Percentiles rank a stretch among this genome's conserved stretches.
These are phyloP conservation scores for Krasilnikovozyma curviuscula DNA, from an alignment of 768 basidiomycete species.

Conservation along the genomic window DNA sequence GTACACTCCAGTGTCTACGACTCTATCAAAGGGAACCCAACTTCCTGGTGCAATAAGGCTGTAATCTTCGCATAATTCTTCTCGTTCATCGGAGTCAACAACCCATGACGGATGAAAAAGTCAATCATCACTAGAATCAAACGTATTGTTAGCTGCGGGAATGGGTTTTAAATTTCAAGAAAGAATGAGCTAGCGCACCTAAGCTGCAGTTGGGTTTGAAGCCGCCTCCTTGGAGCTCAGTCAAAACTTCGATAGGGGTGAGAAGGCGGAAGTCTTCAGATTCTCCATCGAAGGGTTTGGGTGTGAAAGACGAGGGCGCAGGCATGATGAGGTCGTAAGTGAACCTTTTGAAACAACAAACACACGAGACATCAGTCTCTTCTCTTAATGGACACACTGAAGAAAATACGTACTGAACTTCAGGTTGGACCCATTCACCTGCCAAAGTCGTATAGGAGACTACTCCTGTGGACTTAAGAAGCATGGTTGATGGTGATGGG, in stretches of 20 bases:
- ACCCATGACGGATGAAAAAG: conserved; percentile 68
- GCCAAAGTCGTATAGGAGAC: conserved; percentile 1
- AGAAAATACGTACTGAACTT: no score
- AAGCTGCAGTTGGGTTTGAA: conserved; percentile 90
- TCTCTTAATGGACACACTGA: no score
- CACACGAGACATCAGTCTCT: no score
- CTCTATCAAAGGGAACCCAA: no score
- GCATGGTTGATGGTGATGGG: no score
- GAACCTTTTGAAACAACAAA: conserved; percentile 4
- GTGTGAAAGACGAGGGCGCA: conserved; percentile 33
- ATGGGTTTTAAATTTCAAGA: background rate
- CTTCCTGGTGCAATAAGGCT: no score
- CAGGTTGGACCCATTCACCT: conserved; percentile 10
- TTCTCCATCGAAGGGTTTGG: conserved; percentile 70
- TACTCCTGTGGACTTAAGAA: conserved; percentile 2
- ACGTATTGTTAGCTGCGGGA: background rate
- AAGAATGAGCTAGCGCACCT: conserved; percentile 29
- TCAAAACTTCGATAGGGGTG: conserved; percentile 40
- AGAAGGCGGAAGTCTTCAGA: conserved; percentile 81
- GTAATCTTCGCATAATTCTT: conserved; percentile 64
- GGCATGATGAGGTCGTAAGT: conserved; percentile 66
- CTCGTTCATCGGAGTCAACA: conserved; percentile 74
- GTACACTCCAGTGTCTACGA: no score
- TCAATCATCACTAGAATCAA: conserved; percentile 52
- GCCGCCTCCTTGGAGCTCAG: conserved; percentile 43